Evolutionary conservation across 768 basidiomycete species (phyloP).

Genomic region (Lactifluus subvellereus): DNA sequence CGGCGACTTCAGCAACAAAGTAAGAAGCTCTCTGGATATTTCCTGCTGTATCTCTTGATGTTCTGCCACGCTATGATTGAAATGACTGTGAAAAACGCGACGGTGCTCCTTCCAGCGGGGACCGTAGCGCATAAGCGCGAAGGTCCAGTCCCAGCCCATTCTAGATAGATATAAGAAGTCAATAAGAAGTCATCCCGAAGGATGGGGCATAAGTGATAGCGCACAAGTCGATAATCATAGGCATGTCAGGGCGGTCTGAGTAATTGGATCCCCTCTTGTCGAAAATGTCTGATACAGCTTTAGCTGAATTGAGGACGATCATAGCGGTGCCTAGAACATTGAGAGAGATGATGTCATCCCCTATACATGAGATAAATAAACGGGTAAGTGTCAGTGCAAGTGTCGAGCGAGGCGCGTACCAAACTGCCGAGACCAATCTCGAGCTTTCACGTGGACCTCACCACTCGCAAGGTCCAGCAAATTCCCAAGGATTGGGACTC

Average conservation of each 20-base stretch:
- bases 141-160: constrained; percentile 27
- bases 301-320: constrained; percentile 24
- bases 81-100: constrained; percentile 25
- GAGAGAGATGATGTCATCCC: constrained; percentile 22
- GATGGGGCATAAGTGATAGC: background rate
- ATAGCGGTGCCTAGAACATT: constrained; percentile 22
- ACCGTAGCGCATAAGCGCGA: constrained; percentile 26
- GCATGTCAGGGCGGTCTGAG: constrained; percentile 26
- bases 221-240: constrained; percentile 26
- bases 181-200: background rate
- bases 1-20: constrained; percentile 20
- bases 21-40: constrained; percentile 19
- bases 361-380: background rate
- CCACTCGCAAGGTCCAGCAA: constrained; percentile 25
- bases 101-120: constrained; percentile 26
- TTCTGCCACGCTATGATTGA: constrained; percentile 18
- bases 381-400: background rate
- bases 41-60: constrained; percentile 21
- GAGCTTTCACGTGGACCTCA: constrained; percentile 22
- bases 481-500: constrained; percentile 27
- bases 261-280: constrained; percentile 27
- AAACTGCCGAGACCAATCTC: constrained; percentile 26
- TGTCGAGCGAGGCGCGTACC: constrained; percentile 13
- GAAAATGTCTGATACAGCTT: constrained; percentile 26
- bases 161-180: constrained; percentile 8